A percentile compares a stretch with the other conserved stretches of the same genome.
phyloP scores from a whole-genome alignment of 1,284 basidiomycete species.

The Dichomitus squalens region DNA sequence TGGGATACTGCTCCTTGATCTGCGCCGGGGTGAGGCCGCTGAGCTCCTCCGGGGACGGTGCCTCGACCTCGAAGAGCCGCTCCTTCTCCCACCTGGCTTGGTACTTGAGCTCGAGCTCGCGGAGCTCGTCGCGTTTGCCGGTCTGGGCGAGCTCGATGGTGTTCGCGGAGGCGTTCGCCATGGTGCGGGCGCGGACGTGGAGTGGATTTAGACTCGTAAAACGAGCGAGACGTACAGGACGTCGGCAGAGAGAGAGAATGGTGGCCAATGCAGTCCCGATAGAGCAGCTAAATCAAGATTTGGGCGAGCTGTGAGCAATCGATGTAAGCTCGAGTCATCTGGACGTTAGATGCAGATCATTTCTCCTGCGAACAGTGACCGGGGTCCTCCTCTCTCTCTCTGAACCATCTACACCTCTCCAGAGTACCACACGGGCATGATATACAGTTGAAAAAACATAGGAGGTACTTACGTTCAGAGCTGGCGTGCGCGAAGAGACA shows the following conservation, averaged over 20 bases:
- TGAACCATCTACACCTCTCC: background rate
- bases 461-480: background rate
- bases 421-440: background rate
- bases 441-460: background rate
- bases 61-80: conserved; percentile 81
- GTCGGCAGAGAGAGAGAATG: conserved; percentile 31
- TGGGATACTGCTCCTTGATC: conserved; percentile 78
- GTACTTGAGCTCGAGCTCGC: conserved; percentile 81
- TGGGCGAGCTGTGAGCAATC: conserved; percentile 21
- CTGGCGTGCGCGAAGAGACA: background rate
- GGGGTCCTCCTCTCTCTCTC: background rate
- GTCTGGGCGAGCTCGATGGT: conserved; percentile 65
- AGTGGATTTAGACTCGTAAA: conserved; percentile 13
- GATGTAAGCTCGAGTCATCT: conserved; percentile 27
- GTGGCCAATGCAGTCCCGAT: conserved; percentile 20
- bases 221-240: conserved; percentile 27
- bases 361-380: conserved; percentile 4
- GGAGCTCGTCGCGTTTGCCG: conserved; percentile 89
- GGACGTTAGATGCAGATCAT: background rate
- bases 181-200: conserved; percentile 8
- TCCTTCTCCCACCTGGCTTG: conserved; percentile 80
- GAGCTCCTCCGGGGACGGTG: conserved; percentile 72
- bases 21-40: conserved; percentile 64
- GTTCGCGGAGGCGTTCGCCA: conserved; percentile 29
- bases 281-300: conserved; percentile 17